phyloP scores from a whole-genome alignment of 768 basidiomycete species.

The Pisolithus albus region DNA sequence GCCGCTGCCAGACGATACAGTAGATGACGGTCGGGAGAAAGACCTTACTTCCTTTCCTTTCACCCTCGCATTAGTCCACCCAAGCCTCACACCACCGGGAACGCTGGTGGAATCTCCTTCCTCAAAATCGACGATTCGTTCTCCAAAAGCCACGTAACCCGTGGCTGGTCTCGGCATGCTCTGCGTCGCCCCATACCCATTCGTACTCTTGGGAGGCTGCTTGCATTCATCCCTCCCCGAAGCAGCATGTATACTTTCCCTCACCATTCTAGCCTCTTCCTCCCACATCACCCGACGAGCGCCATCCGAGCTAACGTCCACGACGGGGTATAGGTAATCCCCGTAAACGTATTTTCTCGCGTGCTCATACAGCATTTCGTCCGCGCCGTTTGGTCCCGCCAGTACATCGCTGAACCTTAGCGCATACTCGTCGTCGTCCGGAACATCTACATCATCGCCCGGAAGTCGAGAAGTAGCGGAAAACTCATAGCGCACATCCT shows the following conservation, averaged over 20 bases:
- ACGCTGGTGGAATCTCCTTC: conserved; percentile 14
- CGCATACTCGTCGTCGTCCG: conserved; percentile 30
- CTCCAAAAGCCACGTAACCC: conserved; percentile 4
- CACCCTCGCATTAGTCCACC: conserved; percentile 35
- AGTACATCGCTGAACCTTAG: conserved; percentile 21
- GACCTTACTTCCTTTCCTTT: neutral
- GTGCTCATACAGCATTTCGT: conserved; percentile 71
- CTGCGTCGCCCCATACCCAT: conserved; percentile 25
- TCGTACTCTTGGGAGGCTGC: neutral
- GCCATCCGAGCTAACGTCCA: conserved; percentile 70
- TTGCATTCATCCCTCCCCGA: conserved; percentile 1
- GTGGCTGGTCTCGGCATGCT: conserved; percentile 5
- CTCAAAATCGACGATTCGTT: conserved; percentile 6
- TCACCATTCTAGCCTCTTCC: conserved; percentile 23
- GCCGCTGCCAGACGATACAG: conserved; percentile 1
- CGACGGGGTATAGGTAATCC: conserved; percentile 84
- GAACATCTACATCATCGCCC: conserved; percentile 25
- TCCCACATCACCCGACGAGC: conserved; percentile 25
- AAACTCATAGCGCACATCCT: conserved; percentile 39
- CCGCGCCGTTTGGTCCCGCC: conserved; percentile 51
- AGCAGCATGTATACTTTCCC: conserved; percentile 15
- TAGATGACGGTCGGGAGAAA: neutral
- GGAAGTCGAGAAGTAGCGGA: conserved; percentile 10
- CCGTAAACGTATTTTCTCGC: conserved; percentile 81
- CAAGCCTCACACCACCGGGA: conserved; percentile 35